Evolutionary conservation across 208 protist genomes (phyloP).

Genomic region (Spongospora subterranea): DNA sequence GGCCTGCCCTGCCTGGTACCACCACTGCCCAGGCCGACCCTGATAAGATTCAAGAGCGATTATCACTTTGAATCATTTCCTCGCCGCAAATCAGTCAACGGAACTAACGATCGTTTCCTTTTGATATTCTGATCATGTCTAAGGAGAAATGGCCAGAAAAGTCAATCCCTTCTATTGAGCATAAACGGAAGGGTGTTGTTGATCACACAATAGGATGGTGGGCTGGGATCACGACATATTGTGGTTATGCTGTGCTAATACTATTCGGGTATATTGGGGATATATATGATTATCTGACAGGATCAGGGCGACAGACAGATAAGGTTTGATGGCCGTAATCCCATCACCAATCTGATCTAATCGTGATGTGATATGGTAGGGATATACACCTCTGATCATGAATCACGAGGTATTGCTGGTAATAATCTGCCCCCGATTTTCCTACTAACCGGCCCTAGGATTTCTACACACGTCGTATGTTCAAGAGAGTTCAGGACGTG

Average conservation of each 20-base stretch:
- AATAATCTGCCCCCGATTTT: background rate
- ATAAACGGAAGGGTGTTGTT: background rate
- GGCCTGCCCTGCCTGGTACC: no score
- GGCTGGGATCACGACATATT: conserved; percentile 12
- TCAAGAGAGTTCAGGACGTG: conserved; percentile 67
- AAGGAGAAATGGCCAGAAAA: no score
- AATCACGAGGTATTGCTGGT: conserved; percentile 20
- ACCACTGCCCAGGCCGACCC: no score
- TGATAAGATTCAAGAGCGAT: no score
- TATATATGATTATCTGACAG: background rate
- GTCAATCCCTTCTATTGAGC: no score
- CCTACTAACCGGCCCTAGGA: conserved; percentile 36
- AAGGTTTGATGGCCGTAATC: background rate
- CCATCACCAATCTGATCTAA: background rate
- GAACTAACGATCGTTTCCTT: no score
- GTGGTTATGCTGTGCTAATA: conserved; percentile 32
- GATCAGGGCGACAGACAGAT: background rate
- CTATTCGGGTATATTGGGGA: conserved; percentile 11
- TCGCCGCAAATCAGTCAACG: no score
- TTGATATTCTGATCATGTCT: no score
- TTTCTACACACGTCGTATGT: conserved; percentile 71
- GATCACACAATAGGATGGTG: conserved; percentile 39
- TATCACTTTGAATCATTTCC: no score
- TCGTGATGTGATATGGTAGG: background rate
- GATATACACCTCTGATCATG: conserved; percentile 23